These are phyloP conservation scores for Dendrostoma leiphaemia DNA, from an alignment of 2,329 filamentous ascomycete species.

Conservation along the genomic window DNA sequence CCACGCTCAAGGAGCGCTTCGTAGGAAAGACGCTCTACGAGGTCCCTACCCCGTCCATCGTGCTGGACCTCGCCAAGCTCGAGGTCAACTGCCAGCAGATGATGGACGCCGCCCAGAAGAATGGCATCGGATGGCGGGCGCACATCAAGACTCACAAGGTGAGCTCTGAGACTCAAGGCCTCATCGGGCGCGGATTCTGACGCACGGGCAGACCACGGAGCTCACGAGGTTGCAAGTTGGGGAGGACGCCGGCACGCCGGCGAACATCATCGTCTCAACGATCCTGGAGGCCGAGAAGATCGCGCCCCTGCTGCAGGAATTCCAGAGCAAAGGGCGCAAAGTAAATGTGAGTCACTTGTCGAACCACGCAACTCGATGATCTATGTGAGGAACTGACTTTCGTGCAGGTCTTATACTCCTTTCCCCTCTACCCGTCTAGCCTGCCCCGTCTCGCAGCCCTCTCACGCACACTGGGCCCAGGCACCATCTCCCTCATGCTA, in stretches of 20 bases:
- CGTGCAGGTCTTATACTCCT: conserved; percentile 63
- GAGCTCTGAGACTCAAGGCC: conserved; percentile 10
- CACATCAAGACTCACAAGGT: conserved; percentile 87
- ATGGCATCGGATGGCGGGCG: conserved; percentile 67
- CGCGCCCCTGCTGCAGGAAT: conserved; percentile 57
- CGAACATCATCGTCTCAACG: conserved; percentile 71
- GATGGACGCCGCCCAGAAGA: conserved; percentile 58
- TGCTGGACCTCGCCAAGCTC: conserved; percentile 67
- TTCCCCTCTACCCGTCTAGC: conserved; percentile 63
- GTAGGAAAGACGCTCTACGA: conserved; percentile 59
- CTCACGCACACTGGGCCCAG: conserved; percentile 52
- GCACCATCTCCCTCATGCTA: conserved; percentile 62
- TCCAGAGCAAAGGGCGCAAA: conserved; percentile 48
- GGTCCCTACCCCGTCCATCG: conserved; percentile 63
- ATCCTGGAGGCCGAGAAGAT: conserved; percentile 71
- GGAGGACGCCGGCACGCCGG: conserved; percentile 39
- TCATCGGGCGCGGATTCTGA: not conserved
- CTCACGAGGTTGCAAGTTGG: conserved; percentile 70
- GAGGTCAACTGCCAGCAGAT: conserved; percentile 68
- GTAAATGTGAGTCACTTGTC: conserved; percentile 60
- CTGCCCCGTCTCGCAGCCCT: conserved; percentile 59
- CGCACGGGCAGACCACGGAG: conserved; percentile 55
- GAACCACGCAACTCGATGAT: too few relatives aligned
- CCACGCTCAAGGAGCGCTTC: conserved; percentile 40
- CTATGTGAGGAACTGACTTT: not conserved